Base-by-base conservation (phyloP, 208 protist genomes). In the Leishmania mexicana region DNA sequence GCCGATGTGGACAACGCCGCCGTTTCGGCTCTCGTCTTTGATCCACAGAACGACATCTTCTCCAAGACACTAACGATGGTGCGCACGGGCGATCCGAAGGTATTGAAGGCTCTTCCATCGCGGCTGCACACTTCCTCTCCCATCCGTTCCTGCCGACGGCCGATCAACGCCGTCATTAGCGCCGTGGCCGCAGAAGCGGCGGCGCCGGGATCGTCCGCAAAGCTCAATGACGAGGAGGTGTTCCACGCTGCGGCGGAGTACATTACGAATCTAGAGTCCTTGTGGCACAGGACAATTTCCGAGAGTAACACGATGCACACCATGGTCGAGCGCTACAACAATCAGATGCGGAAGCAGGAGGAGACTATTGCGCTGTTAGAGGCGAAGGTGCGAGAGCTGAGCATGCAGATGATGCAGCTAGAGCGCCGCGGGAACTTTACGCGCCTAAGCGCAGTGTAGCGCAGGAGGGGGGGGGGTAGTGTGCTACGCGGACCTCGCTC, bases 211-310 rank as follows among this genome's bases (percentile, higher is more conserved):
- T 21, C 53, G 35, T 28, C 51, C 53, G 35, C 19, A 47, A 51
- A 67, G 24, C 68, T 95, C 40, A 86, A 70, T 15, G 84, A 93
- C 65, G 90, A 94, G 42, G 87, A 89, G 3, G 76, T 95, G 17
- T 94, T 95, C 71, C 74, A 89, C 31, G 84, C 85, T 13, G 89
- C 89, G 8, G 83, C 87, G 58, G 76, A 87, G 74, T 93, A 95
- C 79, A 90, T 97, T 58, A 76, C 51, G 13, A 92, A 89, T 42
- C 76, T 97, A 13, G 94, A 97, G 85, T 85, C 80, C 1, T 70
- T 94, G 24, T 95, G 89, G 90, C 75, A 79, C 5, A 72, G 90
- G 58, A 81, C 91, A 1, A 76, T 95, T 24, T 40, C 75, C 15
- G 87, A 92, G 57, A 84, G 87, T 51, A 94, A 93, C 83, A 76